phyloP scores from a whole-genome alignment of 2,329 filamentous ascomycete genomes.

The Paecilomyces fulvus region DNA sequence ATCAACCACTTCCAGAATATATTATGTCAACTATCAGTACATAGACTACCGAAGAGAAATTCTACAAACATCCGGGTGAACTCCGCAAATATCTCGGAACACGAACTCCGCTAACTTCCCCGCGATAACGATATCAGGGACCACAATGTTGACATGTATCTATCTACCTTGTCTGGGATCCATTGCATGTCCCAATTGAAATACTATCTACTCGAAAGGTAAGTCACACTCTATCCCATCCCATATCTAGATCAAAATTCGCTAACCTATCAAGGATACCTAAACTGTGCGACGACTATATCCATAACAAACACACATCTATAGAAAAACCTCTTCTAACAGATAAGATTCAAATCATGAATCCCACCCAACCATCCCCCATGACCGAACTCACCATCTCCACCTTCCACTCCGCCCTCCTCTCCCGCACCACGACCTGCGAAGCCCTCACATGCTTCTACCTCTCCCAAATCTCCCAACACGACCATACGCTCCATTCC shows the following conservation, averaged over 20 bases:
- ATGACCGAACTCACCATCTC: slow-evolving; percentile 49
- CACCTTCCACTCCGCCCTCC: slow-evolving; percentile 48
- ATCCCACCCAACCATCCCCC: neutral
- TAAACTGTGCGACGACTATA: no score
- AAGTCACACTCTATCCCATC: neutral
- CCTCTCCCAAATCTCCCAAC: slow-evolving; percentile 47
- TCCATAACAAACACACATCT: neutral
- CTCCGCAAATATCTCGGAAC: neutral
- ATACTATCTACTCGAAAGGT: neutral
- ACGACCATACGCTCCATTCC: slow-evolving; percentile 51
- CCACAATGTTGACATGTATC: neutral
- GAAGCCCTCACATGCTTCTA: slow-evolving; percentile 47
- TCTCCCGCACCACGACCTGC: slow-evolving; percentile 46
- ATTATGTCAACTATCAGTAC: no score
- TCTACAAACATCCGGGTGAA: neutral
- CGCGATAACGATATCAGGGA: neutral
- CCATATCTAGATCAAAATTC: neutral
- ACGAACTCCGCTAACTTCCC: neutral
- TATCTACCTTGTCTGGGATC: neutral
- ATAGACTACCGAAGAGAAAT: no score
- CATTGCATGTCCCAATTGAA: neutral
- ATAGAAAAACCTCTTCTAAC: neutral
- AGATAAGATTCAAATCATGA: neutral
- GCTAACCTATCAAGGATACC: neutral
- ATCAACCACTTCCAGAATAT: no score